Base-by-base conservation (phyloP, 129 eudicot species). In the Erigeron canadensis region DNA sequence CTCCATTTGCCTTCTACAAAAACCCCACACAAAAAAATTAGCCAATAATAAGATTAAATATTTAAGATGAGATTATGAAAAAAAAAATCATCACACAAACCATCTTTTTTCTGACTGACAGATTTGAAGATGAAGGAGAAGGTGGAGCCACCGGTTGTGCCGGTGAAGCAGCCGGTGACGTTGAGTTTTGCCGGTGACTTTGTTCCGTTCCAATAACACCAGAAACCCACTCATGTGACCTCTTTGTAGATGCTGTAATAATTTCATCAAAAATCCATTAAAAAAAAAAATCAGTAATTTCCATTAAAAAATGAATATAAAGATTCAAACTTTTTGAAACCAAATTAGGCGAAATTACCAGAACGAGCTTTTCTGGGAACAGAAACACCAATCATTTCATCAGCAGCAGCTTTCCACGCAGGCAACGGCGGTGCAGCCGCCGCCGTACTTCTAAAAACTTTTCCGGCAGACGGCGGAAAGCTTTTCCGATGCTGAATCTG, bases 301-400 rank as follows among this genome's bases (percentile, higher is more conserved):
- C 44, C 48, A 11, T n/a, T n/a, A 16, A 28, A 8, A 42, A 47
- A 6, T 8, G 19, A 15, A 12, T 1, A 60, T 11, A 37, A 5
- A 34, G 0, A 12, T 4, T 16, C 11, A 59, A 72, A 54, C 28
- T 0, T 34, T 44, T 0, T 22, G 4, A 21, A 68, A 59, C 18
- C 16, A 15, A 48, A 10, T 22, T 47, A 48, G 4, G 10, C 1
- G 5, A 6, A 41, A 13, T 67, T 85, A 95, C 99, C 97, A 39
- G 99, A 84, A 6, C 99, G 97, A 56, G 99, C 99, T 79, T 95
- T 95, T 60, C 97, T 81, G 0, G 99, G 99, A 0, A 95, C 95
- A 4, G 97, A 75, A 22, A 90, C 89, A 23, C 96, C 90, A 56
- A 95, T 90, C 94, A 90, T 86, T 66, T 95, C 96, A 39, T 94